A percentile compares a stretch with the other conserved stretches of the same genome.
These are phyloP conservation scores for Spergularia marina DNA, from an alignment of 148 eudicot species.

Conservation along the genomic window DNA sequence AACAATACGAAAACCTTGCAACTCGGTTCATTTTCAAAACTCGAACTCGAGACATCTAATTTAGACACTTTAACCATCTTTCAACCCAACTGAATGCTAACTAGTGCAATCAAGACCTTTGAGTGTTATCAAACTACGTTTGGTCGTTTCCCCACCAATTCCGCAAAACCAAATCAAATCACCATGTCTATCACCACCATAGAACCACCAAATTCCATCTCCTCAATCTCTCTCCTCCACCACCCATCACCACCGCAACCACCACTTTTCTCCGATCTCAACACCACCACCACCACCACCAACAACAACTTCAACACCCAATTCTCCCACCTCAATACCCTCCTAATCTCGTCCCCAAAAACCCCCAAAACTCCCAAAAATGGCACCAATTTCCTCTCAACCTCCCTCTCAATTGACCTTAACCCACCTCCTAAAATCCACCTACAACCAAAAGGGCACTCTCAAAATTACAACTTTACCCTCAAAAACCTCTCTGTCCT, in stretches of 20 bases:
- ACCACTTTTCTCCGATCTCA: slow-evolving; percentile 14
- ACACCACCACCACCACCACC: slow-evolving; percentile 28
- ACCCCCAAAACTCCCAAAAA: slow-evolving; percentile 24
- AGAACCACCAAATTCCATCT: slow-evolving; percentile 36
- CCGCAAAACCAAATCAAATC: not conserved
- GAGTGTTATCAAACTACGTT: not conserved
- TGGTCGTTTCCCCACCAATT: too few relatives aligned
- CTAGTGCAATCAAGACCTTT: too few relatives aligned
- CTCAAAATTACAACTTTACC: slow-evolving; percentile 25
- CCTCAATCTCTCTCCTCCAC: slow-evolving; percentile 37
- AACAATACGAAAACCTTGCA: too few relatives aligned
- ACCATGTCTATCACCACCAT: slow-evolving; percentile 13
- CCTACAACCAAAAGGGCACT: slow-evolving; percentile 33
- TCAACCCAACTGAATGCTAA: too few relatives aligned
- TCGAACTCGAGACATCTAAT: too few relatives aligned
- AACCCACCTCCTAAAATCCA: slow-evolving; percentile 43
- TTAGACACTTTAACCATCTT: too few relatives aligned
- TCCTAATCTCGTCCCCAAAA: slow-evolving; percentile 36
- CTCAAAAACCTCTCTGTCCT: slow-evolving; percentile 52
- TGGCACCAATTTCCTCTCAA: slow-evolving; percentile 29
- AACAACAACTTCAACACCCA: slow-evolving; percentile 42
- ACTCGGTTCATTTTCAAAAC: too few relatives aligned
- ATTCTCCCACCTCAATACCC: slow-evolving; percentile 56
- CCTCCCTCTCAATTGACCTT: slow-evolving; percentile 35
- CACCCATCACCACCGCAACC: not conserved